phyloP scores from a whole-genome alignment of 2,329 filamentous ascomycete species.

The Fusarium sp. region DNA sequence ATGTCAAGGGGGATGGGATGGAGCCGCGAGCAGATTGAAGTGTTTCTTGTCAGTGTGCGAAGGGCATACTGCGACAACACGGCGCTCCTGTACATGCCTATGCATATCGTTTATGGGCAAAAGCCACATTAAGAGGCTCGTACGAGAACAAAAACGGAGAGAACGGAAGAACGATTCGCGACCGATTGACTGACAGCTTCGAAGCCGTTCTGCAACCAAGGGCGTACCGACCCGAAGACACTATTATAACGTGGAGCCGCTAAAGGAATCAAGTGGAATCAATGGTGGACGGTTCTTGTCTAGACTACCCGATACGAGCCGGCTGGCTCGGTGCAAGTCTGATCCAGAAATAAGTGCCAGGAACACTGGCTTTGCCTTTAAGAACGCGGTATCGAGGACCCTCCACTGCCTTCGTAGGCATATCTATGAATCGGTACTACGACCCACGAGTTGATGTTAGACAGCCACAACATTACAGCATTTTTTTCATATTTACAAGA shows the following conservation, averaged over 20 bases:
- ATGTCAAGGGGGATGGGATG: constrained; percentile 62
- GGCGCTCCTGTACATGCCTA: constrained; percentile 64
- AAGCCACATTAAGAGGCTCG: constrained; percentile 53
- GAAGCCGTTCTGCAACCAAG: not conserved
- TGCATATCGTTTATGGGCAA: constrained; percentile 66
- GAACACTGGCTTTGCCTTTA: not conserved
- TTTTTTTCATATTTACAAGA: constrained; percentile 1
- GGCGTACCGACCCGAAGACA: not conserved
- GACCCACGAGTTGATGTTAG: not conserved
- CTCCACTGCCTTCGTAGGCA: not conserved
- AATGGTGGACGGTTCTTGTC: not conserved
- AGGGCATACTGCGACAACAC: constrained; percentile 60
- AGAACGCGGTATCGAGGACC: not conserved
- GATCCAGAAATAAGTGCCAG: not conserved
- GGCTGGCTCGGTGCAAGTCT: not conserved
- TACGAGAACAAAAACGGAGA: not conserved
- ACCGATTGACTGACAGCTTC: not conserved
- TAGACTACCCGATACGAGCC: constrained; percentile 1
- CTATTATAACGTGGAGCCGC: constrained; percentile 8
- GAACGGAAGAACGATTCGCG: constrained; percentile 2
- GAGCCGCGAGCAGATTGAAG: constrained; percentile 60
- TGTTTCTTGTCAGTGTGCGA: constrained; percentile 60
- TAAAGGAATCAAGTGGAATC: constrained; percentile 11
- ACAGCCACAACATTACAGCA: not conserved
- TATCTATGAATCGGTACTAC: constrained; percentile 1